Percentiles rank a stretch among this genome's conserved stretches.
phyloP scores from a whole-genome alignment of 164 flowering plant genomes.

The Cinnamomum micranthum region DNA sequence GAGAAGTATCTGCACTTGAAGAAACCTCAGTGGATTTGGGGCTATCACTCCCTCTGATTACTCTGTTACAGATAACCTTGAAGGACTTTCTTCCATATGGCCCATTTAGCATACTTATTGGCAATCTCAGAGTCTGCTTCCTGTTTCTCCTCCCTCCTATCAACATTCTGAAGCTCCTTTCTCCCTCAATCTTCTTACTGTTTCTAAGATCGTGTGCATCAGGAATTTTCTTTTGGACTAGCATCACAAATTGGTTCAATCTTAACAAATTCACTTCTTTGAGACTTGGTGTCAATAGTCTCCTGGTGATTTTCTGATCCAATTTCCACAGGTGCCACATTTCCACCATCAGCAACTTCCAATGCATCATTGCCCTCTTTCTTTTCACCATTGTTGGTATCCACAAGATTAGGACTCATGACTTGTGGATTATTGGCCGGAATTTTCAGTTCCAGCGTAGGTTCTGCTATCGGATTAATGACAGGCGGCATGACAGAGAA shows the following conservation, averaged over 20 bases:
- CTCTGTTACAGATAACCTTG: constrained; percentile 76
- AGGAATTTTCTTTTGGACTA: constrained; percentile 25
- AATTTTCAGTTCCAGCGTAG: constrained; percentile 31
- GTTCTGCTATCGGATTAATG: constrained; percentile 34
- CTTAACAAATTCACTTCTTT: constrained; percentile 21
- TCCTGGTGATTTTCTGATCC: constrained; percentile 31
- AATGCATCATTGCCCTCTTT: constrained; percentile 27
- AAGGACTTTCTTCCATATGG: constrained; percentile 87
- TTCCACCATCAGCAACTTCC: constrained; percentile 31
- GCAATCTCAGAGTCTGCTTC: constrained; percentile 91
- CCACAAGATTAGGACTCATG: constrained; percentile 33
- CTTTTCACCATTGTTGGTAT: constrained; percentile 32
- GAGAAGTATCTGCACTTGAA: constrained; percentile 34
- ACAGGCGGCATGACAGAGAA: constrained; percentile 58
- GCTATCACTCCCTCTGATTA: constrained; percentile 70
- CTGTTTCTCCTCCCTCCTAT: constrained; percentile 83
- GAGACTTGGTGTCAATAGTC: constrained; percentile 21
- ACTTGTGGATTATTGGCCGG: constrained; percentile 29
- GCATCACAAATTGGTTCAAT: constrained; percentile 18
- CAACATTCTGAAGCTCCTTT: constrained; percentile 76
- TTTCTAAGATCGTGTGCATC: constrained; percentile 21
- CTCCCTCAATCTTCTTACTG: constrained; percentile 44
- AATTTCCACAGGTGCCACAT: constrained; percentile 21
- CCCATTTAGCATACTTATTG: constrained; percentile 78
- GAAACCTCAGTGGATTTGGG: constrained; percentile 41